A percentile compares a stretch with the other conserved stretches of the same genome.
Evolutionary conservation across 345 rosid species (phyloP).

Genomic region (Linum trigynum): DNA sequence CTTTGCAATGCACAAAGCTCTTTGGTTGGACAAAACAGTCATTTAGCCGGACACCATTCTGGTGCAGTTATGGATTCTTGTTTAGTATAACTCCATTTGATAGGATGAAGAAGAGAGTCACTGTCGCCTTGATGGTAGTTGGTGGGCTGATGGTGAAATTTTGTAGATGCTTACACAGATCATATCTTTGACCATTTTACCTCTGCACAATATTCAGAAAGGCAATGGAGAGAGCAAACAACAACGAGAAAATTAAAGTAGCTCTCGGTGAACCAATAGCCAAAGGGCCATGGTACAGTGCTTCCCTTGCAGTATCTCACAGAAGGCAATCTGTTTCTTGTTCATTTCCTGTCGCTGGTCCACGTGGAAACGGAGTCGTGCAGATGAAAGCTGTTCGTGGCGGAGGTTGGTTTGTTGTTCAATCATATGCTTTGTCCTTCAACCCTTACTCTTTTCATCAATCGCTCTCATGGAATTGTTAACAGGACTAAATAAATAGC

Average conservation of each 20-base stretch:
- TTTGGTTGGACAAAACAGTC: too few species aligned
- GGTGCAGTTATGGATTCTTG: too few species aligned
- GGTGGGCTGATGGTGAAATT: background rate
- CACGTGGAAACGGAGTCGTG: slow-evolving; percentile 60
- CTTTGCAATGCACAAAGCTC: too few species aligned
- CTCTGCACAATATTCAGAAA: slow-evolving; percentile 38
- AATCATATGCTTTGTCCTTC: background rate
- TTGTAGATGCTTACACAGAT: background rate
- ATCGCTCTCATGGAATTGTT: background rate
- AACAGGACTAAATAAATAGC: background rate
- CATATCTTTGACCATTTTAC: background rate
- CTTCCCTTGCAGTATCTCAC: slow-evolving; percentile 90
- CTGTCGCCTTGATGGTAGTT: too few species aligned
- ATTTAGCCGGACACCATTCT: too few species aligned
- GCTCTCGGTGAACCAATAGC: slow-evolving; percentile 86
- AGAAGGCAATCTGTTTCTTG: slow-evolving; percentile 82
- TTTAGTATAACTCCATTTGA: too few species aligned
- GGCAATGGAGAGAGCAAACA: slow-evolving; percentile 80
- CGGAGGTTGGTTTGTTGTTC: slow-evolving; percentile 40
- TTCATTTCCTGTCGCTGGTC: slow-evolving; percentile 83
- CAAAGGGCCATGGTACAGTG: slow-evolving; percentile 95
- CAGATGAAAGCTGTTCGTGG: slow-evolving; percentile 78
- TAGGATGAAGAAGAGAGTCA: background rate
- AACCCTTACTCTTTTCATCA: too few species aligned
- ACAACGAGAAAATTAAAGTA: slow-evolving; percentile 52